phyloP scores from a whole-genome alignment of 441 rosid species.

The Gossypium laxum region DNA sequence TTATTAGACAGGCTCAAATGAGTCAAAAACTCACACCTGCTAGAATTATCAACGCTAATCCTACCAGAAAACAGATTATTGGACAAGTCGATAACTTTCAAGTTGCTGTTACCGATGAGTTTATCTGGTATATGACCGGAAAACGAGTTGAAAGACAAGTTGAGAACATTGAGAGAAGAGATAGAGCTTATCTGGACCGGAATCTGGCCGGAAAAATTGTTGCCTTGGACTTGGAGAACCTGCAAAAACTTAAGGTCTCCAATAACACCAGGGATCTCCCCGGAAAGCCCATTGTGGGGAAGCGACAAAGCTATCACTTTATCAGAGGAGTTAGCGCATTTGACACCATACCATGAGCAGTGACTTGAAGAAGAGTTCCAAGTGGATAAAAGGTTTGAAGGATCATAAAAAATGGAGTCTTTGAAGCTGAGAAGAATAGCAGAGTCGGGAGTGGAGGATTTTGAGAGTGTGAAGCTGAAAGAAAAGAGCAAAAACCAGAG shows the following conservation, averaged over 20 bases:
- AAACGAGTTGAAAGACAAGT: constrained; percentile 46
- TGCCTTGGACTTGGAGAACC: constrained; percentile 49
- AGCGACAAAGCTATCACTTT: constrained; percentile 35
- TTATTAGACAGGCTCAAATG: constrained; percentile 53
- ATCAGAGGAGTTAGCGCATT: constrained; percentile 27
- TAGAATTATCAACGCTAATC: constrained; percentile 20
- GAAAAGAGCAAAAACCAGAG: constrained; percentile 21
- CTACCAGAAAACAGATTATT: constrained; percentile 36
- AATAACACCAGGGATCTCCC: constrained; percentile 39
- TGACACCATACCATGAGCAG: constrained; percentile 49
- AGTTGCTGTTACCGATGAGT: constrained; percentile 34
- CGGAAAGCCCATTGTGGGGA: constrained; percentile 34
- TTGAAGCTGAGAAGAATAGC: constrained; percentile 37
- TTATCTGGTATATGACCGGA: constrained; percentile 32
- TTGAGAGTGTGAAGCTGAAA: constrained; percentile 14
- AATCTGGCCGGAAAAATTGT: constrained; percentile 47
- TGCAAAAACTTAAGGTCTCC: constrained; percentile 32
- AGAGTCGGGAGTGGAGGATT: constrained; percentile 23
- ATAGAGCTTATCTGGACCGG: constrained; percentile 34
- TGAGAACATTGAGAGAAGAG: constrained; percentile 31
- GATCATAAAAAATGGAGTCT: constrained; percentile 32
- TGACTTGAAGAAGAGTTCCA: constrained; percentile 30
- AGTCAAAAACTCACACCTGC: constrained; percentile 33
- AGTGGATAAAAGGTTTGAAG: constrained; percentile 28
- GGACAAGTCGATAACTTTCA: constrained; percentile 43